Conservation (phyloP, 225 moss, liverwort and hornwort genomes). For the Sphagnum tenellum region DNA sequence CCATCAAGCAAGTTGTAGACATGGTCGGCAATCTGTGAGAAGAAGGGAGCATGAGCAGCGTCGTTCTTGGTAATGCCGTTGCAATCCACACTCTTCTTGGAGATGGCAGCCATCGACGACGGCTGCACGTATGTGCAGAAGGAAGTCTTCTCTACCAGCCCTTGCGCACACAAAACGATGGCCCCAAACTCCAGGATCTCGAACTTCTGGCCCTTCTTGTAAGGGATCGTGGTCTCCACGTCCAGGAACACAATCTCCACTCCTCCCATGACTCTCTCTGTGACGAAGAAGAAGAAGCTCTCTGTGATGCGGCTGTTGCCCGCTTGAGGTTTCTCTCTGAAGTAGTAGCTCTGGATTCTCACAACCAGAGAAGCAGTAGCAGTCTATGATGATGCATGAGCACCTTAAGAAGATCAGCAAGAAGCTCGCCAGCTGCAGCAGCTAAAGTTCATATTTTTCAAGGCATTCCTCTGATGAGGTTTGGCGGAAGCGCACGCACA, state of each 20-base stretch:
- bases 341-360: too few relatives aligned
- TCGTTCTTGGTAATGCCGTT: constrained; percentile 1
- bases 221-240: neutral
- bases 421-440: too few relatives aligned
- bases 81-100: neutral
- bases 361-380: too few relatives aligned
- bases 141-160: neutral
- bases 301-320: too few relatives aligned
- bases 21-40: neutral
- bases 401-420: too few relatives aligned
- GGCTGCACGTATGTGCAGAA: neutral
- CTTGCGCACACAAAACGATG: neutral
- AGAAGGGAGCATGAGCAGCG: neutral
- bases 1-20: neutral
- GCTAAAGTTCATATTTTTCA: too few relatives aligned
- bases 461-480: too few relatives aligned
- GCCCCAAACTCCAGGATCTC: neutral
- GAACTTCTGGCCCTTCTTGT: neutral
- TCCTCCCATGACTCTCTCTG: too few relatives aligned
- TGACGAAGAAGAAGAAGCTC: too few relatives aligned
- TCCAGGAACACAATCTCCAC: constrained; percentile 1
- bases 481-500: too few relatives aligned
- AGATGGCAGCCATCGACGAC: neutral
- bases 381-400: too few relatives aligned
- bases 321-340: too few relatives aligned